Evolutionary conservation across 2,329 filamentous ascomycete genomes (phyloP), one percentile per base, ranked within the genome.

Genomic region (Fusarium staphyleae): DNA sequence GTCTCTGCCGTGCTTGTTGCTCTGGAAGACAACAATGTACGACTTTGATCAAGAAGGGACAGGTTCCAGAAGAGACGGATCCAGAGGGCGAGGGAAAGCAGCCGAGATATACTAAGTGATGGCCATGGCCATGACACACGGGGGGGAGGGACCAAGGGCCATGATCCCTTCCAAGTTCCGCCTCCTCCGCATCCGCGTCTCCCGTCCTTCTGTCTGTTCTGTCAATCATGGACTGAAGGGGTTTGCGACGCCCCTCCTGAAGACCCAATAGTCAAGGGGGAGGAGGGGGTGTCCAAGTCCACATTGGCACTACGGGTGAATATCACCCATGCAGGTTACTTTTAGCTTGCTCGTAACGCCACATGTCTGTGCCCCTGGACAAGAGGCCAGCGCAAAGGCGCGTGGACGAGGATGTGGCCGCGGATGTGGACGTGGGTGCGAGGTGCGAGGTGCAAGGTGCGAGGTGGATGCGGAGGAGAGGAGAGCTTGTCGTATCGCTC

Each of bases 321-420:
- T 40, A 40, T 55, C 30, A 51, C 41, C 57, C 63, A 61, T 65
- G 60, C 63, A 57, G 62, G 53, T 62, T 52, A 50, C 56, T 53
- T 53, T 55, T 55, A 52, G 60, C 47, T 55, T 51, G 59, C 56
- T 62, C 48, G 59, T 66, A 62, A 63, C 62, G 64, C 64, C 64
- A 66, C 59, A 61, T 55, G 43, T 55, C 53, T 57, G 59, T 65
- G 59, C 56, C 46, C 61, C 55, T 56, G 47, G 26, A 30, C 33
- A 29, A 39, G 18, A 26, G 10, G 43, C 15, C 37, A 11, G 33
- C 33, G n/a, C 24, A 12, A 11, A 37, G 35, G 35, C 22, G 22
- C 22, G 22, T 24, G 22, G 22, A 9, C 22, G 8, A 22, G 19
- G 34, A 32, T 29, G 41, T 53, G 39, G 34, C 42, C 32, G 49